A percentile compares a stretch with the other conserved stretches of the same genome.
These are phyloP conservation scores for Magnusiomyces suaveolens DNA, from an alignment of 1,139 yeast species.

Conservation along the genomic window DNA sequence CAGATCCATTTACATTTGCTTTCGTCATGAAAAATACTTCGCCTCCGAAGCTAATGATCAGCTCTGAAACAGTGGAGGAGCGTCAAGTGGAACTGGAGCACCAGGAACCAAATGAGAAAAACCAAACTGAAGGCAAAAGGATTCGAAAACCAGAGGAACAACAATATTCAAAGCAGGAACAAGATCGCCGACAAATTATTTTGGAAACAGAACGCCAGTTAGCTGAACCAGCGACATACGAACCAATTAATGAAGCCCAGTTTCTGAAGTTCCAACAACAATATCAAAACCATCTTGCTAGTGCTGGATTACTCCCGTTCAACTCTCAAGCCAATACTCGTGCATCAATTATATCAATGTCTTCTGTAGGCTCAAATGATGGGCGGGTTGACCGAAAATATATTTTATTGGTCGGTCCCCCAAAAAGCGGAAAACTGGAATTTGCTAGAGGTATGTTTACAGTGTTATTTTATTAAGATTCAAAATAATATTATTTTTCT, in stretches of 20 bases:
- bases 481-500: not conserved
- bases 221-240: not conserved
- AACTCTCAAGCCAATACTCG: not conserved
- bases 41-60: not conserved
- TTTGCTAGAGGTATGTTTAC: slow-evolving; percentile 10
- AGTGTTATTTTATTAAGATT: not conserved
- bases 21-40: not conserved
- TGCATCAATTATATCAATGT: not conserved
- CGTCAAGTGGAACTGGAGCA: not conserved
- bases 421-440: slow-evolving; percentile 12
- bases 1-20: too few relatives aligned
- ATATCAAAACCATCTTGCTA: not conserved
- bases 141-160: not conserved
- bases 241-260: not conserved
- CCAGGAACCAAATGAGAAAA: not conserved
- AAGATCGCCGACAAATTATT: not conserved
- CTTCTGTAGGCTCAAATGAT: not conserved
- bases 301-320: not conserved
- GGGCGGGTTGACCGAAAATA: slow-evolving; percentile 7
- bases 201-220: not conserved
- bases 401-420: slow-evolving; percentile 13
- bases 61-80: not conserved
- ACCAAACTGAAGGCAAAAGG: not conserved
- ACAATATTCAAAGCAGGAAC: not conserved
- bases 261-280: not conserved